Conservation (phyloP, 2,329 filamentous ascomycete genomes). For the Diaporthe ilicicola region DNA sequence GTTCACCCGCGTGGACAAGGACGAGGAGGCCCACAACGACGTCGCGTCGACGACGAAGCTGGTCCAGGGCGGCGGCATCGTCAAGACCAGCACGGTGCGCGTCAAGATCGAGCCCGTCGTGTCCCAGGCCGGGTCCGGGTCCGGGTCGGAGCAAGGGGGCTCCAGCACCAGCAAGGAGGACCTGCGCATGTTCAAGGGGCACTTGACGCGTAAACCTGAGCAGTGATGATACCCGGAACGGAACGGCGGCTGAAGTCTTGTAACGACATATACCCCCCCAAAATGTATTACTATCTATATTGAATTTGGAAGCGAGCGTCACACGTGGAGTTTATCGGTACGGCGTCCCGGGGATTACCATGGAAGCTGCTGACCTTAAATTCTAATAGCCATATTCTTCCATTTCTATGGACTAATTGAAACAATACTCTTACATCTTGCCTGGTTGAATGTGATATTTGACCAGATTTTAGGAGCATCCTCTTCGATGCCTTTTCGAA, state of each 20-base stretch:
- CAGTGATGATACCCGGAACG: too few relatives aligned
- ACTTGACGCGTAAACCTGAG: conserved; percentile 1
- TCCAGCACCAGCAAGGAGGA: neutral
- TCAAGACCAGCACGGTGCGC: conserved; percentile 20
- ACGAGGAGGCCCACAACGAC: neutral
- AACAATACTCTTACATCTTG: neutral
- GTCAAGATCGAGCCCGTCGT: conserved; percentile 18
- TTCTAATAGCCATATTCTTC: conserved; percentile 6
- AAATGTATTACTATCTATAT: conserved; percentile 10
- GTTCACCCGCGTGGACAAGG: conserved; percentile 13
- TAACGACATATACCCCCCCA: neutral
- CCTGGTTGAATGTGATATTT: neutral
- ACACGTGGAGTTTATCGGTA: neutral
- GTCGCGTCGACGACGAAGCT: conserved; percentile 17
- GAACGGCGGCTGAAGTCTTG: neutral
- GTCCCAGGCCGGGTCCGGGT: neutral
- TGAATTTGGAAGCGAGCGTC: neutral
- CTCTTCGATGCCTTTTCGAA: neutral
- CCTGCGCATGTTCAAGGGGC: neutral
- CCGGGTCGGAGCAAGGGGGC: neutral
- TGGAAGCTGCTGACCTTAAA: neutral
- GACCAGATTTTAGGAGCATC: neutral
- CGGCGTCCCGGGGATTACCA: neutral
- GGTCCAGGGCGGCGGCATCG: conserved; percentile 5
- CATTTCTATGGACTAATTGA: neutral